Evolutionary conservation across 2,329 filamentous ascomycete genomes (phyloP), one percentile per base, ranked within the genome.

Genomic region (Paecilomyces sp.): DNA sequence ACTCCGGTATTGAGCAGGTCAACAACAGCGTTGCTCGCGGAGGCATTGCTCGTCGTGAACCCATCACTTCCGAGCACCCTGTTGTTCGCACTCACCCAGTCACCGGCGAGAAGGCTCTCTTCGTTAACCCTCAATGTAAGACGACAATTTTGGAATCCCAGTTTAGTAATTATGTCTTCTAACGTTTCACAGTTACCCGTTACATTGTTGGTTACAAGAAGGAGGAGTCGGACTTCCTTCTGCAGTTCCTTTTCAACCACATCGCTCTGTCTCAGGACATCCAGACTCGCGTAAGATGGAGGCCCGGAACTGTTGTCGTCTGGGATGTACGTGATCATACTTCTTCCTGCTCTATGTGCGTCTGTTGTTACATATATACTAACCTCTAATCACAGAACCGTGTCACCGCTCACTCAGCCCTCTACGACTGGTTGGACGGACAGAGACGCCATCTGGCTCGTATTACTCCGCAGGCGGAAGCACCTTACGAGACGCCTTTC

Each of bases 91-190:
- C 90, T 0, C 91, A 96, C 70, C 91, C 91, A 0, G 85, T 81
- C 6, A 95, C 91, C 0, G 90, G 90, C 15, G 89, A 95, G 74
- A 96, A 95, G 78, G 88, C 89, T 0, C 77, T 96, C 7, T 95
- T 84, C 66, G 84, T 95, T 30, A 96, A 95, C 72, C 88, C 88
- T 3, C 89, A 93, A 70, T 96, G 88, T 89, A 76, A 81, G 85
- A 7, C 11, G 3, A 15, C 3, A n/a, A 22, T 22, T 28, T 12
- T 56, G 1, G 18, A 2, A 31, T 3, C 15, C 30, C 8, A 2
- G 54, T 22, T 15, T 12, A 22, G 18, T 18, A 51, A 24, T 41
- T 31, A 5, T 33, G 1, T 33, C 11, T 13, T 9, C 50, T 55
- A 18, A 55, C 36, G 15, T 24, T 36, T 33, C 30, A 54, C 51